These are phyloP conservation scores for Trichoderma orchidacearum DNA, from an alignment of 495 filamentous ascomycete genomes.

Conservation along the genomic window DNA sequence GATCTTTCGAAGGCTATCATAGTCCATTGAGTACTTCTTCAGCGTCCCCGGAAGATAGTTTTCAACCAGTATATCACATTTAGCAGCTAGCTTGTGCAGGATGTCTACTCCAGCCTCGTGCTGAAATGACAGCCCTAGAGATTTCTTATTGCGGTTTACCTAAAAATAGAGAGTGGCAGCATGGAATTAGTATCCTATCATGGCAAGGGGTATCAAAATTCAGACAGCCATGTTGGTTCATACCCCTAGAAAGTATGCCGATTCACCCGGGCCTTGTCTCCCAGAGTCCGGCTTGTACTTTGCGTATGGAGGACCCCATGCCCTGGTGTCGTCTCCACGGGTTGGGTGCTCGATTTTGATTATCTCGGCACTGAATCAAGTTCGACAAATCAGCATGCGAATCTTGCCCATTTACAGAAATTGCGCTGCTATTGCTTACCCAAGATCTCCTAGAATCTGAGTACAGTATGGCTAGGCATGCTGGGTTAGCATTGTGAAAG, in stretches of 20 bases:
- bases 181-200: too few relatives aligned
- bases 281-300: conserved; percentile 45
- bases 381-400: conserved; percentile 10
- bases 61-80: conserved; percentile 88
- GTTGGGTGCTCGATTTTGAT: conserved; percentile 95
- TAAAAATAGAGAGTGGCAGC: conserved; percentile 17
- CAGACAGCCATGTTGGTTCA: conserved; percentile 6
- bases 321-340: conserved; percentile 84
- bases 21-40: conserved; percentile 87
- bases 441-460: conserved; percentile 91
- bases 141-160: conserved; percentile 97
- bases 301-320: conserved; percentile 94
- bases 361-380: conserved; percentile 60
- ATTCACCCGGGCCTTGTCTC: conserved; percentile 69
- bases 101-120: conserved; percentile 71
- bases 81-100: conserved; percentile 67
- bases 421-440: conserved; percentile 39
- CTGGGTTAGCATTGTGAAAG: too few relatives aligned
- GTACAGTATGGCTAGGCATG: conserved; percentile 77
- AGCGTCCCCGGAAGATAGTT: conserved; percentile 89
- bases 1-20: conserved; percentile 57
- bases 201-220: too few relatives aligned
- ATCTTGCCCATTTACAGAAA: not conserved
- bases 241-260: conserved; percentile 88
- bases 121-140: conserved; percentile 80